Percentiles rank a stretch among this genome's conserved stretches.
Evolutionary conservation across 257 asterid genomes (phyloP).

Genomic region (Anisodus tanguticus): DNA sequence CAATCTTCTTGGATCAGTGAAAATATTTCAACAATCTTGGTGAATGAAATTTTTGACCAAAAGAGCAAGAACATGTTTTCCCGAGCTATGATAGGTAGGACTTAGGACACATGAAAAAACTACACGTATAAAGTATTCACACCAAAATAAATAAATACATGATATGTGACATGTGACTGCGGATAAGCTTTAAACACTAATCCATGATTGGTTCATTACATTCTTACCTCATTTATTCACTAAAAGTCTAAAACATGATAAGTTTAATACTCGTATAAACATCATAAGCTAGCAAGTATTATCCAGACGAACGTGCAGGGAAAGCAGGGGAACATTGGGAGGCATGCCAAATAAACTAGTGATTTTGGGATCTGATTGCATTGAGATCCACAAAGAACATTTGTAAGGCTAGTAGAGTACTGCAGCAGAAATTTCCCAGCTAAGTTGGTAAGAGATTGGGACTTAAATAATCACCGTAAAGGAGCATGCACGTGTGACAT

Average conservation of each 20-base stretch:
- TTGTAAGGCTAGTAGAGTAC: conserved; percentile 6
- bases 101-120: too few species aligned
- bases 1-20: not conserved
- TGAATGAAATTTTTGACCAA: too few species aligned
- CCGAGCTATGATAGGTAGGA: not conserved
- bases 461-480: conserved; percentile 15
- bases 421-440: conserved; percentile 13
- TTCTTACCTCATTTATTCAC: not conserved
- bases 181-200: not conserved
- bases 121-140: too few species aligned
- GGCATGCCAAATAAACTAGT: not conserved
- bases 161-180: not conserved
- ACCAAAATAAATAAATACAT: too few species aligned
- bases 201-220: too few species aligned
- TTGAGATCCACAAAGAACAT: conserved; percentile 16
- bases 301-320: not conserved
- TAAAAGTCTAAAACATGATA: not conserved
- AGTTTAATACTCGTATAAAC: not conserved
- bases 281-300: not conserved
- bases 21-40: not conserved
- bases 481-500: conserved; percentile 14
- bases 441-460: not conserved
- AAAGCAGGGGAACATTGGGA: not conserved
- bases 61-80: not conserved
- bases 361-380: conserved; percentile 12